Conservation (phyloP, 345 rosid species). For the Pseudoturritis turrita region DNA sequence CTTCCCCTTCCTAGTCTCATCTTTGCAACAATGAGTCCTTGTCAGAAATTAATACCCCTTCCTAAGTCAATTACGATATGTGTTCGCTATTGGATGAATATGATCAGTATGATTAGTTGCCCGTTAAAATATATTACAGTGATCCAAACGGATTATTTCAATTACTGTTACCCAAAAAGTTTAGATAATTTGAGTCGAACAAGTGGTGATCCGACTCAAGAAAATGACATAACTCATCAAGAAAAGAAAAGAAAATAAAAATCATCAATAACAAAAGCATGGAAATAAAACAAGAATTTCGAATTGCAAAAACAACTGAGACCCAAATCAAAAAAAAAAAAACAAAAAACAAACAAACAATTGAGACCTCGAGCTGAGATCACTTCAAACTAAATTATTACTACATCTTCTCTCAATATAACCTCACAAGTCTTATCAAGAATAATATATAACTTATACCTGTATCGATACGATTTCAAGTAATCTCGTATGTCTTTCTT, state of each 20-base stretch:
- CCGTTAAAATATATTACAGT: too few species aligned
- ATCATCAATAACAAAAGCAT: background rate
- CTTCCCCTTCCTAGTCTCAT: too few species aligned
- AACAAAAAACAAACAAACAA: slow-evolving; percentile 38
- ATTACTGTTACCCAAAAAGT: background rate
- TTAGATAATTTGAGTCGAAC: background rate
- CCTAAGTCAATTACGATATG: too few species aligned
- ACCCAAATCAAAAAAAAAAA: slow-evolving; percentile 15
- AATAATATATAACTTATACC: slow-evolving; percentile 22
- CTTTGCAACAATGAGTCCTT: too few species aligned
- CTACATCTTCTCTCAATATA: slow-evolving; percentile 15
- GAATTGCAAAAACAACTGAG: slow-evolving; percentile 30
- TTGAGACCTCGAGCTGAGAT: slow-evolving; percentile 54
- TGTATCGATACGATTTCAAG: slow-evolving; percentile 7
- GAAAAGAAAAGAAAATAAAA: background rate
- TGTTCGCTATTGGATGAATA: too few species aligned
- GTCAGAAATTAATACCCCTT: too few species aligned
- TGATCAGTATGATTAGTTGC: too few species aligned
- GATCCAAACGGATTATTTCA: background rate
- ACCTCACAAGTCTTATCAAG: slow-evolving; percentile 12
- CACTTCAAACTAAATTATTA: slow-evolving; percentile 17
- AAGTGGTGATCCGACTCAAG: background rate
- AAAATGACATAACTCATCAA: background rate
- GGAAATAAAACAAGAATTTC: background rate
- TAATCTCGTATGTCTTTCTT: slow-evolving; percentile 9